These are phyloP conservation scores for Fagus crenata DNA, from an alignment of 306 rosid species.

Conservation along the genomic window DNA sequence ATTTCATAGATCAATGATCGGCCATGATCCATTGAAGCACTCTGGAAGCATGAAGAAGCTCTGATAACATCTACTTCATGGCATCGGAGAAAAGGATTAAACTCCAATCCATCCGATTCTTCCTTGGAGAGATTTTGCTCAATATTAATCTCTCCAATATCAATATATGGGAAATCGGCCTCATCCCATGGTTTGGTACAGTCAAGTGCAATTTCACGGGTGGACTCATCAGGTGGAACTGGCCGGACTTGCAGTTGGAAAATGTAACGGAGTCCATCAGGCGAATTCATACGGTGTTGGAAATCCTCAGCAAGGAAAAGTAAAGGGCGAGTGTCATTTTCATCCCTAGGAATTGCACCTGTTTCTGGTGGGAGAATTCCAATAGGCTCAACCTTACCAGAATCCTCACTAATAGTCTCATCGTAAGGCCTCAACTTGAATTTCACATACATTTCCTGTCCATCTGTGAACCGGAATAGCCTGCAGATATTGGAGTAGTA, in stretches of 20 bases:
- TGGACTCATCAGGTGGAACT: constrained; percentile 51
- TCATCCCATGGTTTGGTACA: constrained; percentile 91
- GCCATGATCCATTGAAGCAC: constrained; percentile 98
- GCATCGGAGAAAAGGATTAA: constrained; percentile 65
- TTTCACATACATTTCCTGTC: constrained; percentile 77
- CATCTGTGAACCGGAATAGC: constrained; percentile 63
- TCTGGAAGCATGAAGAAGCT: constrained; percentile 75
- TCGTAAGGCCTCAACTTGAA: constrained; percentile 75
- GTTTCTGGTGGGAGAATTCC: constrained; percentile 92
- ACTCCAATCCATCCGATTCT: constrained; percentile 68
- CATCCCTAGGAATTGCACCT: constrained; percentile 80
- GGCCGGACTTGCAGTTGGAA: constrained; percentile 73
- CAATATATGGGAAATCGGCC: constrained; percentile 63
- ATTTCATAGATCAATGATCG: constrained; percentile 88
- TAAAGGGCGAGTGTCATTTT: constrained; percentile 70
- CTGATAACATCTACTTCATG: constrained; percentile 71
- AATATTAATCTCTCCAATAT: constrained; percentile 74
- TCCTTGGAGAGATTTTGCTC: constrained; percentile 54
- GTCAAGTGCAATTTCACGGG: constrained; percentile 63
- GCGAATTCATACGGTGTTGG: constrained; percentile 49
- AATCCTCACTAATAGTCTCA: constrained; percentile 53
- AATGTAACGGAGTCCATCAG: constrained; percentile 59
- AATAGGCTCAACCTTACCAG: constrained; percentile 72
- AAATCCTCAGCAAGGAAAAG: constrained; percentile 87
- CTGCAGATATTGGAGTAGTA: constrained; percentile 80